These are phyloP conservation scores for Solanum hybrid DNA, from an alignment of 305 asterid species.

Conservation along the genomic window DNA sequence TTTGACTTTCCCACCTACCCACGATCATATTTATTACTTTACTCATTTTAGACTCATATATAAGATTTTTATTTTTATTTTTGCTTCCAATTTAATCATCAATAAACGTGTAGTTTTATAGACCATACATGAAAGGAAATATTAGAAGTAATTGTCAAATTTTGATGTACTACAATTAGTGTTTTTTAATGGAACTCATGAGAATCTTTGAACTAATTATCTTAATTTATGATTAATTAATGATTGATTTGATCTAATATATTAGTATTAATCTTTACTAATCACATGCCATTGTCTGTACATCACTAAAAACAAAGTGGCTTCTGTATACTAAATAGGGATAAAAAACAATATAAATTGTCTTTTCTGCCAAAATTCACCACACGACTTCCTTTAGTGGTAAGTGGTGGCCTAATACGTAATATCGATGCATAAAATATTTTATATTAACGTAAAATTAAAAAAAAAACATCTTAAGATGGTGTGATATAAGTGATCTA, in stretches of 20 bases:
- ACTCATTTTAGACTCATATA: neutral
- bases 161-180: neutral
- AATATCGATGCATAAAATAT: neutral
- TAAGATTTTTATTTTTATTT: neutral
- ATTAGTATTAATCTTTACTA: neutral
- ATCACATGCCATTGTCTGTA: neutral
- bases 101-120: neutral
- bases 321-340: neutral
- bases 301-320: neutral
- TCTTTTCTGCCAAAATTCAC: neutral
- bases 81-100: neutral
- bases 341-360: neutral
- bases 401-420: neutral
- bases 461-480: too few species aligned
- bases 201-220: neutral
- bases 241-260: neutral
- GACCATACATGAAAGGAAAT: neutral
- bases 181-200: neutral
- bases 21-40: neutral
- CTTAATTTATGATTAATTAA: neutral
- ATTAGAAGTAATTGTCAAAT: neutral
- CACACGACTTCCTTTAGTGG: neutral
- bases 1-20: neutral
- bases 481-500: neutral
- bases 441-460: too few species aligned